Percentiles rank a stretch among this genome's conserved stretches.
Evolutionary conservation across 805 yeast genomes (phyloP).

Genomic region (Lipomyces sp.): DNA sequence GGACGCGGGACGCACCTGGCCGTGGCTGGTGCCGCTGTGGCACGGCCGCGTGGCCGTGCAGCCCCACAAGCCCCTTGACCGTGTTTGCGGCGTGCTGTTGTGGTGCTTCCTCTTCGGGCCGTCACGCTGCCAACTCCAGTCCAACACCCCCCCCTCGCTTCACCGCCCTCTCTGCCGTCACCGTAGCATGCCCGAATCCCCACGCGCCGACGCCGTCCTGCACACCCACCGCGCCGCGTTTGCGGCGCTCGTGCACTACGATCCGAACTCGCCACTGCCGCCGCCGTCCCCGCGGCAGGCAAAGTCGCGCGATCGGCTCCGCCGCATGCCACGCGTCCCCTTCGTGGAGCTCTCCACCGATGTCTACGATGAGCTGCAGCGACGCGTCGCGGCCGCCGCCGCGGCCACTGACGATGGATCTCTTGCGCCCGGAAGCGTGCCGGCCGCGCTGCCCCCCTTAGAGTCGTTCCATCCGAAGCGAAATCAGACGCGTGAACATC

Average conservation of each 20-base stretch:
- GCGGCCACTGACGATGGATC: too few relatives aligned
- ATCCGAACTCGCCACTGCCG: slow-evolving; percentile 5
- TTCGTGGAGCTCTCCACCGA: slow-evolving; percentile 89
- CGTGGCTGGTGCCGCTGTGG: too few relatives aligned
- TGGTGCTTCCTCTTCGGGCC: too few relatives aligned
- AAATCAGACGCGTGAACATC: slow-evolving; percentile 90
- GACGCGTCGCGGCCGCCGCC: slow-evolving; percentile 71
- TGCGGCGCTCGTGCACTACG: slow-evolving; percentile 17
- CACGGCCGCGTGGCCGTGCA: too few relatives aligned
- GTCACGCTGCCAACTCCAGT: too few relatives aligned
- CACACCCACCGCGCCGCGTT: slow-evolving; percentile 17
- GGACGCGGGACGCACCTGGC: too few relatives aligned
- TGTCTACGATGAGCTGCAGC: slow-evolving; percentile 84
- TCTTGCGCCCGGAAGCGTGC: slow-evolving; percentile 43
- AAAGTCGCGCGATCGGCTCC: slow-evolving; percentile 79
- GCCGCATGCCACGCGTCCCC: slow-evolving; percentile 71
- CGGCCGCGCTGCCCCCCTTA: slow-evolving; percentile 61
- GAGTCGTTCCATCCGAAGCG: slow-evolving; percentile 83
- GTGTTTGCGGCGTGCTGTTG: too few relatives aligned
- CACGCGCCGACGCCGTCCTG: slow-evolving; percentile 11
- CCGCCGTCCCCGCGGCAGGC: slow-evolving; percentile 26
- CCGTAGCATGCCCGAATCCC: slow-evolving; percentile 1
- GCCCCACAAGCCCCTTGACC: too few relatives aligned
- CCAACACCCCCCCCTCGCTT: background rate
- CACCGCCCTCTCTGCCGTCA: background rate